A percentile compares a stretch with the other conserved stretches of the same genome.
Evolutionary conservation across 352 stramenopile genomes (phyloP).

Genomic region (Peronosclerospora sorghi): DNA sequence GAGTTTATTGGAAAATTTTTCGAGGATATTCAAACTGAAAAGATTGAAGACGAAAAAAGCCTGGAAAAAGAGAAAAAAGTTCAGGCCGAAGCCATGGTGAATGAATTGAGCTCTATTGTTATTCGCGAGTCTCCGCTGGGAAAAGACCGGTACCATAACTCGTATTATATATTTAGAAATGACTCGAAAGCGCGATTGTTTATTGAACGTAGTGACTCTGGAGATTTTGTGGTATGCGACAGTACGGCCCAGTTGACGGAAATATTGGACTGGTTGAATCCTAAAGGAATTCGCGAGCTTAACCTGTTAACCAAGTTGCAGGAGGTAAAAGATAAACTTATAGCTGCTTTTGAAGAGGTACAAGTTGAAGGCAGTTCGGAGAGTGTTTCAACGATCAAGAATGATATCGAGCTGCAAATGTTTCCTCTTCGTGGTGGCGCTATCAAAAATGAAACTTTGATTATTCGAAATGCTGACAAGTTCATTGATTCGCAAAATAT

Average conservation of each 20-base stretch:
- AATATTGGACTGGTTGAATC: constrained; percentile 63
- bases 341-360: constrained; percentile 18
- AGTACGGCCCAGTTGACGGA: constrained; percentile 27
- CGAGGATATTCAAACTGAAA: constrained; percentile 41
- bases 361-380: constrained; percentile 7
- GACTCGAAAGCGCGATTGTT: constrained; percentile 52
- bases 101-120: constrained; percentile 35
- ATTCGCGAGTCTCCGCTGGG: constrained; percentile 61
- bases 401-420: constrained; percentile 38
- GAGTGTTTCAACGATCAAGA: constrained; percentile 22
- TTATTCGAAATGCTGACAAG: constrained; percentile 30
- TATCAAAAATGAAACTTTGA: constrained; percentile 32
- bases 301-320: constrained; percentile 48
- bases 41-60: constrained; percentile 34
- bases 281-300: constrained; percentile 56
- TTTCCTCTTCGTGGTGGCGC: constrained; percentile 55
- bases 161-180: constrained; percentile 70
- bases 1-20: constrained; percentile 60
- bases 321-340: constrained; percentile 31
- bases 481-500: constrained; percentile 35
- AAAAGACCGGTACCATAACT: constrained; percentile 65
- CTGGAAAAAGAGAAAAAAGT: constrained; percentile 40
- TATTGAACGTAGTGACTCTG: constrained; percentile 52
- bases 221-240: constrained; percentile 44
- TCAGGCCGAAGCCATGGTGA: constrained; percentile 28